Conservation (phyloP, 306 rosid species). For the Cucumis cinereus region DNA sequence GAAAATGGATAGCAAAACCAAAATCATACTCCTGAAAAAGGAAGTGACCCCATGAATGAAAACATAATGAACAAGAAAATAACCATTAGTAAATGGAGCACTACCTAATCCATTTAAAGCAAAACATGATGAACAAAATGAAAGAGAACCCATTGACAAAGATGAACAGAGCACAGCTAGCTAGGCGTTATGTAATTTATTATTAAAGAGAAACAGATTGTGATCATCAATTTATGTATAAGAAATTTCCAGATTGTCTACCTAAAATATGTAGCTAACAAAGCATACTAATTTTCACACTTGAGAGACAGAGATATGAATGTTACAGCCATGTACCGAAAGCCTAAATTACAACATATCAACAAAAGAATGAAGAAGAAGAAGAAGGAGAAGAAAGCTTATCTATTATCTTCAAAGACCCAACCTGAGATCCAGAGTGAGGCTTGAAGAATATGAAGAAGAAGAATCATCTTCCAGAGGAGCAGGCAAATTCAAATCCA, state of each 20-base stretch:
- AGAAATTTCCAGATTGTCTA: neutral
- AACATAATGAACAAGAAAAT: neutral
- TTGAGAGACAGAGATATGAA: neutral
- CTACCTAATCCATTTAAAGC: too few relatives aligned
- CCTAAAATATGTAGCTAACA: neutral
- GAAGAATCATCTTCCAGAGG: constrained; percentile 15
- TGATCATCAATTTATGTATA: neutral
- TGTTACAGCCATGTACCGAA: neutral
- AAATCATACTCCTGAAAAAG: neutral
- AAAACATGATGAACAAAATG: neutral
- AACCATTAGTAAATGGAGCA: neutral
- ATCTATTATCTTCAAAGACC: constrained; percentile 20
- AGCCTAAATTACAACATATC: constrained; percentile 2
- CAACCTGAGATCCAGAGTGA: constrained; percentile 62
- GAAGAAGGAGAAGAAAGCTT: neutral
- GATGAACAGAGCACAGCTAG: neutral
- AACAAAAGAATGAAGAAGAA: neutral
- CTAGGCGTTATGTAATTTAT: constrained; percentile 1
- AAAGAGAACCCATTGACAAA: neutral
- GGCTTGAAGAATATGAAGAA: constrained; percentile 16
- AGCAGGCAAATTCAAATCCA: constrained; percentile 56
- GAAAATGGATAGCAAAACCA: too few relatives aligned
- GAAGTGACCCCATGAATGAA: neutral
- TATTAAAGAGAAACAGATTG: constrained; percentile 2
- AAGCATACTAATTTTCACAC: neutral